Evolutionary conservation across 139 green algal species (phyloP), one percentile per base, ranked within the genome.

Genomic region (Chlamydomonas sp.): DNA sequence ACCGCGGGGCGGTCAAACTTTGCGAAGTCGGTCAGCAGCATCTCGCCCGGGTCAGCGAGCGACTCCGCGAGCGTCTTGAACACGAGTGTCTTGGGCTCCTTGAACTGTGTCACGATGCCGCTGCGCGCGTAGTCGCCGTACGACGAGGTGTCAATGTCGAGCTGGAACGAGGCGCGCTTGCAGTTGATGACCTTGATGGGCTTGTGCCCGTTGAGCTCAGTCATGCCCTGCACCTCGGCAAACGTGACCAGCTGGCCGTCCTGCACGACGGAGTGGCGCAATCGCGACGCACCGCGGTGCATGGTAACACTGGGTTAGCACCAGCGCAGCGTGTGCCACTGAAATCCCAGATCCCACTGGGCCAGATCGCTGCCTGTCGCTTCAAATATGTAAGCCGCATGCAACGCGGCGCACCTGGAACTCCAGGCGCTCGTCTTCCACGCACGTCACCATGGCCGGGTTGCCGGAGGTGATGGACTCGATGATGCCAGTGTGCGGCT

Each of bases 391-490:
- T n/a, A n/a, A n/a, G n/a, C n/a, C n/a, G n/a, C n/a, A 8, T 50
- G 10, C 39, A 50, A 8, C 13, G 39, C 39, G 8, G 39, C 82
- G 26, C 65, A 89, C 83, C 83, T 98, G 80, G 69, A 99, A 98
- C 82, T 98, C 81, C 48, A 99, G 85, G 26, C 95, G 82, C 79
- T 99, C 95, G 69, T 99, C 95, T 38, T 99, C 95, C 31, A 99
- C 90, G 66, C 91, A 95, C 0, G 92, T 96, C 2, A 99, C 89
- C 16, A 98, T 76, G 1, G 90, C 87, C 2, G 88, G 77, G 48
- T 72, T 76, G 39, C 80, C 75, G 59, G 58, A 74, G n/a, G 69
- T 88, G 43, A 99, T 87, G 66, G 84, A 89, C 0, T 93, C 92
- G 24, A 99, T 73, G 71, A 99, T 99, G 47, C 91, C 95, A 20